Percentiles rank a stretch among this genome's conserved stretches.
phyloP scores from a whole-genome alignment of 2,329 filamentous ascomycete species.

The Lojkania enalia region DNA sequence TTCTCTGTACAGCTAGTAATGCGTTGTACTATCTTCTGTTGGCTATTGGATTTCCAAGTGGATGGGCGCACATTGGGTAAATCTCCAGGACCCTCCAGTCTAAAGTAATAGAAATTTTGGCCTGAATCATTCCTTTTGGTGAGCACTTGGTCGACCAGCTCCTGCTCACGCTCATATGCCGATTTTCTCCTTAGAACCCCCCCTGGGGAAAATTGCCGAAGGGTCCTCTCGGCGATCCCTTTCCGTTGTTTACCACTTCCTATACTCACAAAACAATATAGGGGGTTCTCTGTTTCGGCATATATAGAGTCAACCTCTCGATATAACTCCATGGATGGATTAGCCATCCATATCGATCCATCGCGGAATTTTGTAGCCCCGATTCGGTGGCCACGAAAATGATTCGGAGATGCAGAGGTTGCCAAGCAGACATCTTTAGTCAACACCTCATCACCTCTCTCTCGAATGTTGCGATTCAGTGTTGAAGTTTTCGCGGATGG shows the following conservation, averaged over 20 bases:
- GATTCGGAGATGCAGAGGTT: conserved; percentile 2
- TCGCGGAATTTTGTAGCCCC: conserved; percentile 4
- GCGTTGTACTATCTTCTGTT: not conserved
- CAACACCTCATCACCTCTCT: not conserved
- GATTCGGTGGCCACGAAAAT: not conserved
- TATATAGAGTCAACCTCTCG: conserved; percentile 3
- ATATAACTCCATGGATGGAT: conserved; percentile 7
- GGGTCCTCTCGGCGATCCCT: not conserved
- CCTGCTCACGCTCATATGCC: not conserved
- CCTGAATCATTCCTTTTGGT: not conserved
- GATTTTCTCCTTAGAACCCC: not conserved
- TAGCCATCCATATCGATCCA: conserved; percentile 7
- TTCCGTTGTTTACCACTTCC: conserved; percentile 2
- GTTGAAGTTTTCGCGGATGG: not conserved
- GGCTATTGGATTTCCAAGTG: not conserved
- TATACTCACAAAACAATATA: conserved; percentile 4
- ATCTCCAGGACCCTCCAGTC: not conserved
- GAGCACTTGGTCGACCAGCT: not conserved
- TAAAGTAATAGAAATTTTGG: not conserved
- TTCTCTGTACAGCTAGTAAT: not conserved
- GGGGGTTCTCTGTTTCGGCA: not conserved
- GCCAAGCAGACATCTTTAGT: conserved; percentile 1
- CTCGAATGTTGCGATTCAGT: not conserved
- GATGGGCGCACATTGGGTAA: not conserved
- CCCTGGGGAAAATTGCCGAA: not conserved